A percentile compares a stretch with the other conserved stretches of the same genome.
Conservation (phyloP, 2,329 filamentous ascomycete species). For the Verticillium zaregamsianum region DNA sequence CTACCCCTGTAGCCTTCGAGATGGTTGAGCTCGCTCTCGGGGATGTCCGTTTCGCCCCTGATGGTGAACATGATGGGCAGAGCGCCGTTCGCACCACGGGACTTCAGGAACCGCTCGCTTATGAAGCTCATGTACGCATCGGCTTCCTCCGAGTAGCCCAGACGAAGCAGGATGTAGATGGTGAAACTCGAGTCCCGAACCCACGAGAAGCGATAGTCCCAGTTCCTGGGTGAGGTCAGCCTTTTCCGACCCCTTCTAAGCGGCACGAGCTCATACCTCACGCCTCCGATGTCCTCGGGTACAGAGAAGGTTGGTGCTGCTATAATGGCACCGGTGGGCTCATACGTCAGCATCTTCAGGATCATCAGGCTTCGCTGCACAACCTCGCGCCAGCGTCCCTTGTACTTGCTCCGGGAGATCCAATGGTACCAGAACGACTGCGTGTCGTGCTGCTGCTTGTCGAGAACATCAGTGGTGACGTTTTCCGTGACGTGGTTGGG, state of each 20-base stretch:
- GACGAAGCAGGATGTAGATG: slow-evolving; percentile 70
- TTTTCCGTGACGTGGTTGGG: slow-evolving; percentile 51
- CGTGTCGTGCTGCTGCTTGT: slow-evolving; percentile 63
- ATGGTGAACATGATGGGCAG: slow-evolving; percentile 83
- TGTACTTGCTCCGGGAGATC: slow-evolving; percentile 67
- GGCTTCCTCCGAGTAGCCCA: slow-evolving; percentile 72
- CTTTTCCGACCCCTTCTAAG: background rate
- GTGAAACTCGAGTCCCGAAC: slow-evolving; percentile 74
- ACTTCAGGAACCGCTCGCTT: slow-evolving; percentile 62
- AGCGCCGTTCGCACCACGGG: slow-evolving; percentile 54
- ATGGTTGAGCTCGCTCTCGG: slow-evolving; percentile 64
- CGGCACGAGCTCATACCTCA: slow-evolving; percentile 26
- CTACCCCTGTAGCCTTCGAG: slow-evolving; percentile 70
- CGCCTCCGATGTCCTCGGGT: slow-evolving; percentile 68
- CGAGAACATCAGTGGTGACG: slow-evolving; percentile 55
- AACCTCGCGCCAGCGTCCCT: slow-evolving; percentile 68
- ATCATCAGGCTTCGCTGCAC: slow-evolving; percentile 69
- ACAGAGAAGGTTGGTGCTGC: slow-evolving; percentile 75
- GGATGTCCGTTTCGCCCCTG: slow-evolving; percentile 68
- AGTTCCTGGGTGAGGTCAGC: slow-evolving; percentile 39
- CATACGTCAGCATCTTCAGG: slow-evolving; percentile 72
- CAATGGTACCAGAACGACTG: slow-evolving; percentile 71
- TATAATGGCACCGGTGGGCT: slow-evolving; percentile 74
- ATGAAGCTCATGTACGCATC: slow-evolving; percentile 79
- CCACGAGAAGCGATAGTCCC: slow-evolving; percentile 77